A percentile compares a stretch with the other conserved stretches of the same genome.
Evolutionary conservation across 805 yeast genomes (phyloP).

Genomic region (Kodamaea kakaduensis): DNA sequence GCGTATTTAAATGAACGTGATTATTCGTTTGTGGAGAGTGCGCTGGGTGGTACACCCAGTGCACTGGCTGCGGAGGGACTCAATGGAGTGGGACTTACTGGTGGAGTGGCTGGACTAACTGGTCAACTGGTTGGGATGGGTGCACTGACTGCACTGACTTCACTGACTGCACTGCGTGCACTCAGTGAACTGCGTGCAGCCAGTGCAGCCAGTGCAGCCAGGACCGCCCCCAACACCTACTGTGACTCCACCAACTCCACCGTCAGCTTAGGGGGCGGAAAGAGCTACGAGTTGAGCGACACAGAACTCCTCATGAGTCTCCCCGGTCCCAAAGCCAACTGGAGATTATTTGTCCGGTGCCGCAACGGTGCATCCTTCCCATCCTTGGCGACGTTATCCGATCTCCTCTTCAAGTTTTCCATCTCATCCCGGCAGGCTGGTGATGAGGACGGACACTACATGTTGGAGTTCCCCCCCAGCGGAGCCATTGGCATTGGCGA

Average conservation of each 20-base stretch:
- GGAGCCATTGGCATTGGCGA: constrained; percentile 80
- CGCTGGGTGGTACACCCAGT: no score
- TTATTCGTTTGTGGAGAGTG: constrained; percentile 7
- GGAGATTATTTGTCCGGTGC: constrained; percentile 57
- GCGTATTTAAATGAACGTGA: constrained; percentile 13
- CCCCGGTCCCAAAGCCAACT: constrained; percentile 48
- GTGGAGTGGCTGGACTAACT: no score
- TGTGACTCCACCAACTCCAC: constrained; percentile 51
- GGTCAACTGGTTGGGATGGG: no score
- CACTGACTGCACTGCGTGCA: no score
- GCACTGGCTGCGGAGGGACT: no score
- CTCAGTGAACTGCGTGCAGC: no score
- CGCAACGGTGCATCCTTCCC: constrained; percentile 59
- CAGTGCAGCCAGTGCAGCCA: no score
- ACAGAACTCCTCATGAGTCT: constrained; percentile 11
- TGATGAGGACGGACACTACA: constrained; percentile 19
- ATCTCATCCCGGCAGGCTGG: constrained; percentile 22
- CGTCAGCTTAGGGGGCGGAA: constrained; percentile 23
- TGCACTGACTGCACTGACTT: no score
- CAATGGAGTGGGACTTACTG: no score
- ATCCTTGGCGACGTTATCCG: constrained; percentile 31
- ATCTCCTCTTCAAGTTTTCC: constrained; percentile 30
- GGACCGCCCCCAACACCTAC: constrained; percentile 31
- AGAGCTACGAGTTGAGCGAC: no score
- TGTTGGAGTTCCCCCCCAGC: constrained; percentile 73